phyloP scores from a whole-genome alignment of 208 protist species.

The Leishmania mexicana region DNA sequence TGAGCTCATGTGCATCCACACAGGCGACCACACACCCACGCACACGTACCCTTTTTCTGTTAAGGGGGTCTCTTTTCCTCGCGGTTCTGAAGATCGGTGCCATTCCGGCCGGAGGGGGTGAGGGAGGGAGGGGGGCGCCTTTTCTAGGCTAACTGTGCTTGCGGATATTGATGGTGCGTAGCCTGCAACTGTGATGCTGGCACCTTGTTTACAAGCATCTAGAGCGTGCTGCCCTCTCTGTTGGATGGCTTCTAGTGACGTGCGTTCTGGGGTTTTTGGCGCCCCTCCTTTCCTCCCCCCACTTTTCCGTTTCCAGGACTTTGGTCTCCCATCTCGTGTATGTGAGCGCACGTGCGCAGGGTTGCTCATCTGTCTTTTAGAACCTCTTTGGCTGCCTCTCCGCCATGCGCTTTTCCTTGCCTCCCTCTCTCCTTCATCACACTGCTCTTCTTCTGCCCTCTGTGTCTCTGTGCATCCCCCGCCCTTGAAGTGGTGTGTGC shows the following conservation, averaged over 20 bases:
- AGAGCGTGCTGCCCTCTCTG: neutral
- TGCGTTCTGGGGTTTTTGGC: neutral
- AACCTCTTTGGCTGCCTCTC: slow-evolving; percentile 29
- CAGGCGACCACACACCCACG: neutral
- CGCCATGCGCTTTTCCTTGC: neutral
- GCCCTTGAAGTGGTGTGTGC: neutral
- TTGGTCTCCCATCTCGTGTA: neutral
- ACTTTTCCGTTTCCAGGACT: neutral
- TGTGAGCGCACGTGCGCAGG: neutral
- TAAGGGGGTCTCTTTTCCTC: neutral
- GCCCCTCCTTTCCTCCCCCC: neutral
- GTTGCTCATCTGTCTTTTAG: slow-evolving; percentile 30
- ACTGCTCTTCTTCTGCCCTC: neutral
- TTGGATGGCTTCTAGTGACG: slow-evolving; percentile 11
- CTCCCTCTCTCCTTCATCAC: neutral
- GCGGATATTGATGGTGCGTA: neutral
- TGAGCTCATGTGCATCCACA: neutral
- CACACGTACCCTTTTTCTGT: neutral
- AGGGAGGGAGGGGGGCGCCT: neutral
- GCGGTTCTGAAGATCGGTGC: neutral
- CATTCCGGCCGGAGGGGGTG: neutral
- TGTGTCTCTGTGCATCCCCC: neutral
- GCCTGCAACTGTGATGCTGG: neutral
- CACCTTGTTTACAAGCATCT: neutral
- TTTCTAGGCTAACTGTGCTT: neutral